phyloP scores from a whole-genome alignment of 352 stramenopile species.

The Plasmopara viticola region DNA sequence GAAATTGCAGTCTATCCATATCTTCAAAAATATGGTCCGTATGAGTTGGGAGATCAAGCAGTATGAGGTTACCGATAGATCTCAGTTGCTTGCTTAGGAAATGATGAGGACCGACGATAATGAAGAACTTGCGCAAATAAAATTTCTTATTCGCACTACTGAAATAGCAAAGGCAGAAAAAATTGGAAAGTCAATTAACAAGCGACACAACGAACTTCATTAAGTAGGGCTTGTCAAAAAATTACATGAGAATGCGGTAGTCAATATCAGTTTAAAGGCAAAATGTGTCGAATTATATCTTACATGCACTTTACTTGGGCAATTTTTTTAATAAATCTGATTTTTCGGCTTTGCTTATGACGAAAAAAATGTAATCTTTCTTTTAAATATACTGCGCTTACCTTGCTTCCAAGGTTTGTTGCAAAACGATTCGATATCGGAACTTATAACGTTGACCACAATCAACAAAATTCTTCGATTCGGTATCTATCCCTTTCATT shows the following conservation, averaged over 20 bases:
- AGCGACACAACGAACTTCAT: conserved; percentile 1
- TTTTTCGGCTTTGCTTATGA: too few species aligned
- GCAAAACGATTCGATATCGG: too few species aligned
- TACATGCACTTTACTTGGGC: too few species aligned
- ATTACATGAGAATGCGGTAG: conserved; percentile 2
- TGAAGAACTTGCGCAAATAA: conserved; percentile 3
- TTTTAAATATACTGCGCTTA: too few species aligned
- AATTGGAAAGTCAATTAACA: conserved; percentile 1
- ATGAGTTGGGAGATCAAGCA: neutral
- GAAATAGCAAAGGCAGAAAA: neutral
- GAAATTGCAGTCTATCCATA: conserved; percentile 1
- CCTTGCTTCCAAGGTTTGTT: too few species aligned
- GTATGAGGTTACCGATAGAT: conserved; percentile 1
- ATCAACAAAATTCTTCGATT: too few species aligned
- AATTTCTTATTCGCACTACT: neutral
- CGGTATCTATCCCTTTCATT: too few species aligned
- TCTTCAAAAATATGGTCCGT: conserved; percentile 1
- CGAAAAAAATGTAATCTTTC: too few species aligned
- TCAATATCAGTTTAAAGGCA: neutral
- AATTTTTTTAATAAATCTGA: too few species aligned
- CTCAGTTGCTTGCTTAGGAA: neutral
- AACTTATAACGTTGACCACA: too few species aligned
- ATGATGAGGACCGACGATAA: neutral
- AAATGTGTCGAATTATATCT: neutral
- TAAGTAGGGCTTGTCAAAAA: neutral